Base-by-base conservation (phyloP, 768 basidiomycete genomes). In the Porphyrellus cyaneotinctus region DNA sequence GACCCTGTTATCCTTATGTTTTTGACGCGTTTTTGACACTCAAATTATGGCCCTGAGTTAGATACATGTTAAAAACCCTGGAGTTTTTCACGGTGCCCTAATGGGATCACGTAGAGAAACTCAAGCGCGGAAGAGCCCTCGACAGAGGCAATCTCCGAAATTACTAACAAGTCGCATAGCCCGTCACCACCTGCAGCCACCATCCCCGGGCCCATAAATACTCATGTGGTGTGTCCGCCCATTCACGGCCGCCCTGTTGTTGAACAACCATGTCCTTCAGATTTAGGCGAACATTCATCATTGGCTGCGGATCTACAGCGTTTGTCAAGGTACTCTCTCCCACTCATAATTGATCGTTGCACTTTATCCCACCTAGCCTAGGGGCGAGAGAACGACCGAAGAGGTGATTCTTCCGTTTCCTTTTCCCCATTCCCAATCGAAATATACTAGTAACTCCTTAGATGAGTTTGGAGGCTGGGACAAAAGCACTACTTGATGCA, bases 401-500 rank as follows among this genome's bases (percentile, higher is more conserved):
- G 86, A 89, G 61, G 86, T 83, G 65, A 36, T 13, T 9, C n/a
- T n/a, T n/a, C n/a, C n/a, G n/a, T n/a, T n/a, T n/a, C n/a, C n/a
- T 30, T 20, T 18, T 30, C 36, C 24, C 33, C 13, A 11, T 17
- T 23, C 11, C 28, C 6, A 18, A 17, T 36, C 7, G 17, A 46
- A 15, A 10, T 44, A 2, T 30, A 12, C 15, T 32, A 14, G 9
- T 28, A 28, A 4, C 23, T 17, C 13, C 10, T 33, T 26, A 52
- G 45, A 49, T 49, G 51, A 39, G 45, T 22, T 20, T 39, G 43
- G 91, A 92, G 67, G 91, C 90, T 3, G 81, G 85, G 2, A 89
- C 87, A 1, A 92, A 94, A 58, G 90, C 89, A 0, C 75, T 92
- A 15, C 78, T 92, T 22, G 91, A 93, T 63, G 88, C 90, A 58